These are phyloP conservation scores for Bipolaris sorokiniana DNA, from an alignment of 2,329 filamentous ascomycete genomes.

Conservation along the genomic window DNA sequence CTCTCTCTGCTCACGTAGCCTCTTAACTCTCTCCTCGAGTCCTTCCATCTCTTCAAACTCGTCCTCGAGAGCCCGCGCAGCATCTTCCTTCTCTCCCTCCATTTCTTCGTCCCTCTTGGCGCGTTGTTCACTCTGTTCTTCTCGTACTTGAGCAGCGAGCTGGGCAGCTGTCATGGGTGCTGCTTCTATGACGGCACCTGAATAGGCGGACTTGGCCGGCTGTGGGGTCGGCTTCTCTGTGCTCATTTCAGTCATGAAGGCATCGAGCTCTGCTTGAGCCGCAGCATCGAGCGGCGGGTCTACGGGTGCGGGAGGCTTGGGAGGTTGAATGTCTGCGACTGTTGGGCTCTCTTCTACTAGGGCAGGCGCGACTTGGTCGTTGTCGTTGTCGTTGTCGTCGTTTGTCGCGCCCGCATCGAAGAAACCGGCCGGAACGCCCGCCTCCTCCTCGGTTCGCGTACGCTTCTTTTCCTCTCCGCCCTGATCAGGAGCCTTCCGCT, in stretches of 20 bases:
- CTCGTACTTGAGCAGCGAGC: conserved; percentile 53
- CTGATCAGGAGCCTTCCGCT: conserved; percentile 46
- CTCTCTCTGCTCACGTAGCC: conserved; percentile 55
- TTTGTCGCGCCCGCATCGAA: conserved; percentile 38
- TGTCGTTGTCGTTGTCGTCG: conserved; percentile 14
- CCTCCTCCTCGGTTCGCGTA: conserved; percentile 40
- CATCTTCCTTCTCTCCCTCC: conserved; percentile 58
- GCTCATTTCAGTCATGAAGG: conserved; percentile 59
- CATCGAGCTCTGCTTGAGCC: conserved; percentile 62
- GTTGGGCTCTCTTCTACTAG: conserved; percentile 7
- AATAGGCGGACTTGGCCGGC: conserved; percentile 59
- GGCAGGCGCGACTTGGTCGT: conserved; percentile 11
- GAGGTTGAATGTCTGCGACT: conserved; percentile 9
- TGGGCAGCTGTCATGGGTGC: conserved; percentile 56
- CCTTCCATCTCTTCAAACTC: conserved; percentile 60
- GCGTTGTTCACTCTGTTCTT: conserved; percentile 53
- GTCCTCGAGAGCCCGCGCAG: conserved; percentile 52
- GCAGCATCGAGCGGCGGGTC: conserved; percentile 23
- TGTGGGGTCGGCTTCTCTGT: conserved; percentile 83
- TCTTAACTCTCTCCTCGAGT: conserved; percentile 54
- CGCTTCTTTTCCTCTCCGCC: conserved; percentile 40
- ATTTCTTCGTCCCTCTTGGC: conserved; percentile 53
- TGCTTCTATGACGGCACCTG: conserved; percentile 53
- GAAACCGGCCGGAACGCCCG: conserved; percentile 45
- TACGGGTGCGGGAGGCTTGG: conserved; percentile 14